These are phyloP conservation scores for Neurospora sp. DNA, from an alignment of 495 filamentous ascomycete species.

Conservation along the genomic window DNA sequence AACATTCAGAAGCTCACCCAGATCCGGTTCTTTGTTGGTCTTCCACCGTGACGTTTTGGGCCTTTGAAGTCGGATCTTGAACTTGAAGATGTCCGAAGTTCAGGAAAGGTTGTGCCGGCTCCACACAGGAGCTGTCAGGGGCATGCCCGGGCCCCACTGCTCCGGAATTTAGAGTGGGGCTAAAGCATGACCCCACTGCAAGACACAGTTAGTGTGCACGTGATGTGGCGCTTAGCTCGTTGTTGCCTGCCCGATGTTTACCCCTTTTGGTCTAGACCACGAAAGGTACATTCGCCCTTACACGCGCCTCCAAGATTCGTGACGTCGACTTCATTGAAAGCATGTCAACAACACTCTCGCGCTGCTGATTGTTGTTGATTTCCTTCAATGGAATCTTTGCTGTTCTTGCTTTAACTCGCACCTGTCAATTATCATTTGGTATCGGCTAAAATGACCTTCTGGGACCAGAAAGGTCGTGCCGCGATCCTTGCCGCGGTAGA, in stretches of 20 bases:
- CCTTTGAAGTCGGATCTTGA: not conserved
- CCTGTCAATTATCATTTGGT: not conserved
- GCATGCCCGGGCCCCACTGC: not conserved
- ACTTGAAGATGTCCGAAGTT: not conserved
- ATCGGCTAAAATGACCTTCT: slow-evolving; percentile 24
- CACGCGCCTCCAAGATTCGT: not conserved
- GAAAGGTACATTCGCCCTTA: not conserved
- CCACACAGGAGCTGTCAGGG: not conserved
- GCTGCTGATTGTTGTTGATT: not conserved
- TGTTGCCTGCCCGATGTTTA: not conserved
- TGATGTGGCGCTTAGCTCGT: not conserved
- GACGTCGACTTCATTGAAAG: not conserved
- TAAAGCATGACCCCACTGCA: not conserved
- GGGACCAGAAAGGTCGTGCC: slow-evolving; percentile 28
- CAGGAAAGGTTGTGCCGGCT: not conserved
- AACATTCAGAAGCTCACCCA: not conserved
- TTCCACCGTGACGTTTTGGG: not conserved
- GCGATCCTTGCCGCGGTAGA: slow-evolving; percentile 31
- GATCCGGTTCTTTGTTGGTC: not conserved
- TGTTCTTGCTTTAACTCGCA: not conserved
- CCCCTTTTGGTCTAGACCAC: not conserved
- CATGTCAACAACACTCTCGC: not conserved
- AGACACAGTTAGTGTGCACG: not conserved
- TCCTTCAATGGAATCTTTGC: not conserved
- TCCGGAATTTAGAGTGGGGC: not conserved